Evolutionary conservation across 768 basidiomycete species (phyloP).

Genomic region (Suillus lakei): DNA sequence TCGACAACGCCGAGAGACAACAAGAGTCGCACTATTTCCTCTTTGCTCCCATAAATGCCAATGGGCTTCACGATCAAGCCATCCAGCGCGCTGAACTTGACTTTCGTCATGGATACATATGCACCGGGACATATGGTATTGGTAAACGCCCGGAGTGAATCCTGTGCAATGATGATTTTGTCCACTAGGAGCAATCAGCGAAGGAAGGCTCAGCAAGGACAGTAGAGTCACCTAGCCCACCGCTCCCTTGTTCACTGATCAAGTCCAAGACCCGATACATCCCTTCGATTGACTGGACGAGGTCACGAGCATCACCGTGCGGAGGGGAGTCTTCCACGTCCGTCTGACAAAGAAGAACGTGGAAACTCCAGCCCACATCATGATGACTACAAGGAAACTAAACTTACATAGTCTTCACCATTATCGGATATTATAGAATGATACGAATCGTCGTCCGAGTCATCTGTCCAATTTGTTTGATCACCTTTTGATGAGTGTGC

Average conservation of each 20-base stretch:
- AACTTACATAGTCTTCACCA: constrained; percentile 3
- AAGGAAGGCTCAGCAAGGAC: no score
- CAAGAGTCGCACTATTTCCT: constrained; percentile 53
- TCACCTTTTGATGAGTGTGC: neutral
- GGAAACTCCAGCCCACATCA: constrained; percentile 7
- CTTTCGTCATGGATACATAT: constrained; percentile 56
- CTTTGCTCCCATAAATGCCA: constrained; percentile 61
- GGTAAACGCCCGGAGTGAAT: constrained; percentile 51
- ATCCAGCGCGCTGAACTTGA: constrained; percentile 61
- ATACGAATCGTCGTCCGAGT: neutral
- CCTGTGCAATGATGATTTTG: constrained; percentile 64
- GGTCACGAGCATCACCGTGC: constrained; percentile 23
- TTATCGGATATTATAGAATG: neutral
- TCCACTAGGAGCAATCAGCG: constrained; percentile 45
- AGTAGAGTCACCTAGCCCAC: constrained; percentile 50
- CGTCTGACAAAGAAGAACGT: constrained; percentile 21
- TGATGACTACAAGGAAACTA: neutral
- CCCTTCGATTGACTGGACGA: constrained; percentile 41
- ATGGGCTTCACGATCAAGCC: constrained; percentile 49
- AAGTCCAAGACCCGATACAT: constrained; percentile 60
- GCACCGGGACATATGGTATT: constrained; percentile 54
- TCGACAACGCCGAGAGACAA: constrained; percentile 40
- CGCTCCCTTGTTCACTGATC: constrained; percentile 53
- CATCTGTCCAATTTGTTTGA: neutral
- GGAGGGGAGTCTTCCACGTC: constrained; percentile 15